Conservation (phyloP, 768 basidiomycete genomes). For the Austroboletus eburneus region DNA sequence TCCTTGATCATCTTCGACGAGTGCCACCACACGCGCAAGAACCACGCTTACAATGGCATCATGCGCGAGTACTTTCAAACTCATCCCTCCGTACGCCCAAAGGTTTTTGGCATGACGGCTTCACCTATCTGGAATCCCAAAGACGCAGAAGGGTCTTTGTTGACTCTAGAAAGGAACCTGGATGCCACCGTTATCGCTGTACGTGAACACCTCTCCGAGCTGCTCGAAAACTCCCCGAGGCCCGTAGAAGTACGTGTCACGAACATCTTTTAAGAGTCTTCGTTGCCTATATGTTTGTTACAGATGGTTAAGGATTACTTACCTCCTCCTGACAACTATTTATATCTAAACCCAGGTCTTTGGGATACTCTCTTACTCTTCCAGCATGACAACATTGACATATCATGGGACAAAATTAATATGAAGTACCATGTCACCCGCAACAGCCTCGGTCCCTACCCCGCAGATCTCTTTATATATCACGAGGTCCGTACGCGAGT, state of each 20-base stretch:
- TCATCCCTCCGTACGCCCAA: slow-evolving; percentile 49
- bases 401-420: slow-evolving; percentile 58
- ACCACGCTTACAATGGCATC: slow-evolving; percentile 54
- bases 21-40: slow-evolving; percentile 54
- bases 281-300: not conserved
- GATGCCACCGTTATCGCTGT: slow-evolving; percentile 76
- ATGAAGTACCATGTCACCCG: slow-evolving; percentile 59
- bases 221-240: slow-evolving; percentile 55
- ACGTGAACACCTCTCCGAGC: slow-evolving; percentile 61
- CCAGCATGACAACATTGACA: slow-evolving; percentile 33
- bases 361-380: slow-evolving; percentile 49
- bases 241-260: slow-evolving; percentile 55
- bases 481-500: slow-evolving; percentile 54
- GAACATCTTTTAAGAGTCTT: not conserved
- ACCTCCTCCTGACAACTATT: slow-evolving; percentile 46
- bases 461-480: slow-evolving; percentile 69
- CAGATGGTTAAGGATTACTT: slow-evolving; percentile 59
- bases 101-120: slow-evolving; percentile 92
- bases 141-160: slow-evolving; percentile 59
- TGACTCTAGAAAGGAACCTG: slow-evolving; percentile 62
- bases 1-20: slow-evolving; percentile 56
- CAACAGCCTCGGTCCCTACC: slow-evolving; percentile 65
- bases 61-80: slow-evolving; percentile 54
- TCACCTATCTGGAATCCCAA: slow-evolving; percentile 83
- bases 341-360: slow-evolving; percentile 52